A percentile compares a stretch with the other conserved stretches of the same genome.
Conservation (phyloP, 2,329 filamentous ascomycete genomes). For the Sclerotinia nivalis region DNA sequence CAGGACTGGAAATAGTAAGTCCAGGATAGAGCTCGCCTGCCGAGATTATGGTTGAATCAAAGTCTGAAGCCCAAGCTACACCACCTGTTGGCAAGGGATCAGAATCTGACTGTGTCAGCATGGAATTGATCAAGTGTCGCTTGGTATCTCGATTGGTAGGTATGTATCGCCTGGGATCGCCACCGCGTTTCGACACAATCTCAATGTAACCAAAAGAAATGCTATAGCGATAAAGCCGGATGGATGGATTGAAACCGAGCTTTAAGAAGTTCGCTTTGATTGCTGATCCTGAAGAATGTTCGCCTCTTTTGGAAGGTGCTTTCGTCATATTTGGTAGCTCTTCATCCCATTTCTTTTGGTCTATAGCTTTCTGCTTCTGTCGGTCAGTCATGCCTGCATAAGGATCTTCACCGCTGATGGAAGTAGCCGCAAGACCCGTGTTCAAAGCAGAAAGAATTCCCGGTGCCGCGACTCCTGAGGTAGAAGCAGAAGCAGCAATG, state of each 20-base stretch:
- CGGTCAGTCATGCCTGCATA: not conserved
- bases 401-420: not conserved
- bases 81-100: not conserved
- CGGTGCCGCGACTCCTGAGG: not conserved
- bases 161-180: not conserved
- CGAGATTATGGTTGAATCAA: not conserved
- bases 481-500: not conserved
- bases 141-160: slow-evolving; percentile 6
- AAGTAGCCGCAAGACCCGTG: not conserved
- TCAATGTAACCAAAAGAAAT: not conserved
- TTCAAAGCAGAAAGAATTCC: not conserved
- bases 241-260: not conserved
- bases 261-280: not conserved
- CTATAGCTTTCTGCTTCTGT: not conserved
- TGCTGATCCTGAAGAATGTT: not conserved
- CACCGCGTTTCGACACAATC: not conserved
- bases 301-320: not conserved
- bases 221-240: not conserved
- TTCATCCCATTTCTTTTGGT: not conserved
- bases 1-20: not conserved
- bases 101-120: not conserved
- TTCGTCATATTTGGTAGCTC: not conserved
- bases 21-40: not conserved
- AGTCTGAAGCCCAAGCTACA: slow-evolving; percentile 6
- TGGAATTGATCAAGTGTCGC: not conserved